These are phyloP conservation scores for Sarocladium oryzae DNA, from an alignment of 2,329 filamentous ascomycete species.

Conservation along the genomic window DNA sequence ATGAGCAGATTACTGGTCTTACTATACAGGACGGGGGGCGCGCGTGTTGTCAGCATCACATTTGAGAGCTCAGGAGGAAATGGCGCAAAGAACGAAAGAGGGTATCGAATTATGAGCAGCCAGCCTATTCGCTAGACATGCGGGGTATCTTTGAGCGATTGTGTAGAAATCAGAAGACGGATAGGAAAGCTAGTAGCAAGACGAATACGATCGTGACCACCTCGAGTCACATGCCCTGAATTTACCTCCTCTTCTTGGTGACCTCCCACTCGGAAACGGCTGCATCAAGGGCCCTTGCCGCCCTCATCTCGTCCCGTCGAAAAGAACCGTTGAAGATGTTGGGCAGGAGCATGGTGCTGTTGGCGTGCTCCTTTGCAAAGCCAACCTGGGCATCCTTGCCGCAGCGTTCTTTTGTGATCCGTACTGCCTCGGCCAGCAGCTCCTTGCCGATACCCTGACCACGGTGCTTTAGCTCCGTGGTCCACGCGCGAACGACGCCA, in stretches of 20 bases:
- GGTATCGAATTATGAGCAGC: conserved; percentile 10
- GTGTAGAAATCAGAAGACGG: background rate
- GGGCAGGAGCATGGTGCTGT: conserved; percentile 59
- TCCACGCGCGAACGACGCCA: conserved; percentile 77
- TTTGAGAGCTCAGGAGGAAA: too few species aligned
- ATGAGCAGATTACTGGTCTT: too few species aligned
- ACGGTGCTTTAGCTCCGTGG: conserved; percentile 63
- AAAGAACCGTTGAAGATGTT: conserved; percentile 56
- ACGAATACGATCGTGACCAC: too few species aligned
- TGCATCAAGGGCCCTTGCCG: conserved; percentile 44
- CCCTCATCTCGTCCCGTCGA: conserved; percentile 50
- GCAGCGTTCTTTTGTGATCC: conserved; percentile 59
- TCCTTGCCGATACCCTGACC: conserved; percentile 65
- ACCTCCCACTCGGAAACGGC: conserved; percentile 44
- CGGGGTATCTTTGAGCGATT: conserved; percentile 8
- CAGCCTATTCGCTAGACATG: background rate
- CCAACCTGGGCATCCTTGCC: conserved; percentile 61
- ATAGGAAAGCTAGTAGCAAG: too few species aligned
- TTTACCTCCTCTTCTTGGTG: conserved; percentile 40
- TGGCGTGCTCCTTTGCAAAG: conserved; percentile 73
- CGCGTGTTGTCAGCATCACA: too few species aligned
- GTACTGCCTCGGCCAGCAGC: conserved; percentile 67
- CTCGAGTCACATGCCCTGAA: too few species aligned
- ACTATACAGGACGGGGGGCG: too few species aligned
- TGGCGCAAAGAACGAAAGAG: background rate